These are phyloP conservation scores for Ormosia emarginata DNA, from an alignment of 306 rosid genomes.

Conservation along the genomic window DNA sequence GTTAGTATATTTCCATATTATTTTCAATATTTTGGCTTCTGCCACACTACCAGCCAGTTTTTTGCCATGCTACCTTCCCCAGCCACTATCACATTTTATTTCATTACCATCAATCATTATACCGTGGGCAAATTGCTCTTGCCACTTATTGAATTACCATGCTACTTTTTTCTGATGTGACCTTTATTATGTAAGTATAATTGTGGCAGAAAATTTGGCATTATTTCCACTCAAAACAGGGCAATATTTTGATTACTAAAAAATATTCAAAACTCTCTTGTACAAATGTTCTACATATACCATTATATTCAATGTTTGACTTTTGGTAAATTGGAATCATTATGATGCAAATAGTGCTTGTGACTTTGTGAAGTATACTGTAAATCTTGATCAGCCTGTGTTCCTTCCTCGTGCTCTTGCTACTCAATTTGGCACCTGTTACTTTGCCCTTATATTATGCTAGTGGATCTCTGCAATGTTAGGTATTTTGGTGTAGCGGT, in stretches of 20 bases:
- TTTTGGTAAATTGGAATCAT: background rate
- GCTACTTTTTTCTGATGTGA: background rate
- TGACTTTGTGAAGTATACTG: background rate
- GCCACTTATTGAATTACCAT: background rate
- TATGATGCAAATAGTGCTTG: background rate
- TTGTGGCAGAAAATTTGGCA: background rate
- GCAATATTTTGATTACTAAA: background rate
- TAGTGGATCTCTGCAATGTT: background rate
- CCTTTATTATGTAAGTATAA: background rate
- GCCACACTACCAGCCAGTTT: background rate
- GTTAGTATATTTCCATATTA: background rate
- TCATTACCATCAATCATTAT: background rate
- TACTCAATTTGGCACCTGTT: background rate
- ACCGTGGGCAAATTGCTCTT: background rate
- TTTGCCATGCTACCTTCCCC: background rate
- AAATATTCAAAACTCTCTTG: background rate
- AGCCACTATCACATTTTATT: background rate
- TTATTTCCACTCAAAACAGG: background rate
- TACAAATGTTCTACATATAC: background rate
- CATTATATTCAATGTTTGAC: background rate
- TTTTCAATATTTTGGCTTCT: background rate
- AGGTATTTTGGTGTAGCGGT: background rate
- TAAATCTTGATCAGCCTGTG: background rate
- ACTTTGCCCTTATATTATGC: background rate
- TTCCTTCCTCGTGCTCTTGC: background rate